Conservation (phyloP, 148 eudicot genomes). For the Camellia sinensis region DNA sequence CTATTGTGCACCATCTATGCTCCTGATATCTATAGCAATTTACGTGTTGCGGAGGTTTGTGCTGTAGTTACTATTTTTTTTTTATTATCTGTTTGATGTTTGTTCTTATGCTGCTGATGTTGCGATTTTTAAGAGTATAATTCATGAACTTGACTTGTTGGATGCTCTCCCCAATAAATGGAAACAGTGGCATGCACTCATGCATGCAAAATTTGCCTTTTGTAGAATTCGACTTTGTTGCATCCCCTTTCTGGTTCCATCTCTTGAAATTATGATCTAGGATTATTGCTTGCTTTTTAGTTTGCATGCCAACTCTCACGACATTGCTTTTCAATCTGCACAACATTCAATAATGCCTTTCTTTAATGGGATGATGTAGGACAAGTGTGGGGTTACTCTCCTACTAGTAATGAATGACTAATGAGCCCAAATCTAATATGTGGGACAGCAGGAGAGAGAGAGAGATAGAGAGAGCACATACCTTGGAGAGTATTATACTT, state of each 20-base stretch:
- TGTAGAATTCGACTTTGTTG: neutral
- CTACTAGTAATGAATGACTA: neutral
- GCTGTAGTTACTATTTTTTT: neutral
- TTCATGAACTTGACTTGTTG: neutral
- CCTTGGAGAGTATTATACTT: too few relatives aligned
- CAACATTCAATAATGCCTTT: neutral
- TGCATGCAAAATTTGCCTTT: neutral
- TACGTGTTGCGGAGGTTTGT: slow-evolving; percentile 70
- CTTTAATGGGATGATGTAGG: neutral
- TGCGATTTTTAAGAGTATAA: neutral
- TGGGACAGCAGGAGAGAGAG: neutral
- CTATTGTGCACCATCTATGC: slow-evolving; percentile 70
- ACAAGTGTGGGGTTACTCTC: neutral
- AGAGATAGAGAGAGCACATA: too few relatives aligned
- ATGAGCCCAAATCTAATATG: neutral
- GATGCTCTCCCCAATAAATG: neutral
- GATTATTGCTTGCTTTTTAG: neutral
- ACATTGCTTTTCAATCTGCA: neutral
- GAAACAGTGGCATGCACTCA: neutral
- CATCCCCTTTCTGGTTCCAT: neutral
- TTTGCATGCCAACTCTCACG: slow-evolving; percentile 3
- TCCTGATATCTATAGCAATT: slow-evolving; percentile 54
- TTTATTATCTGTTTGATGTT: neutral
- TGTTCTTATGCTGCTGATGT: neutral
- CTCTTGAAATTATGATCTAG: neutral